Conservation (phyloP, 306 rosid species). For the Luffa acutangula region DNA sequence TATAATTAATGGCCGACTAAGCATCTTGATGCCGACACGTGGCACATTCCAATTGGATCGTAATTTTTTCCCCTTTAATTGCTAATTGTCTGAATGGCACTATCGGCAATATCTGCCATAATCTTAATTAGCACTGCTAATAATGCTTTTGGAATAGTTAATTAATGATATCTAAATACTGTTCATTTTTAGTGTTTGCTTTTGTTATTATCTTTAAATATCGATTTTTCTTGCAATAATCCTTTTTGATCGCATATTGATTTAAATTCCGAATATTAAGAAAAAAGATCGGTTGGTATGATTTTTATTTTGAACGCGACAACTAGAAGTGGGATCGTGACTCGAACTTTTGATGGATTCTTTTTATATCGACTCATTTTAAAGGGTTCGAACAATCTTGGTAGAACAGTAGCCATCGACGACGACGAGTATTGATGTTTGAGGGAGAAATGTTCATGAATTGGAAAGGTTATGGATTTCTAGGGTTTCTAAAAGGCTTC, state of each 20-base stretch:
- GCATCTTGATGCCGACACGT: not conserved
- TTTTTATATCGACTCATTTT: not conserved
- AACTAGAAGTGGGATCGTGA: not conserved
- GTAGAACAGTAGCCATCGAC: not conserved
- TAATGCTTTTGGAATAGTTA: constrained; percentile 1
- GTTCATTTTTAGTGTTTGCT: constrained; percentile 1
- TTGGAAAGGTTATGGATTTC: not conserved
- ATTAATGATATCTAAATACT: constrained; percentile 1
- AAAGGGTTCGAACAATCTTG: not conserved
- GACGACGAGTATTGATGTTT: not conserved
- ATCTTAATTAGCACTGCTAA: constrained; percentile 9
- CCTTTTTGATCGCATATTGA: not conserved
- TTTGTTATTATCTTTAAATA: not conserved
- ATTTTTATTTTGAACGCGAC: not conserved
- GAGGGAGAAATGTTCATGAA: not conserved
- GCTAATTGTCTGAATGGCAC: not conserved
- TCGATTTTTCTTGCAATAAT: not conserved
- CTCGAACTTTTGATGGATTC: not conserved
- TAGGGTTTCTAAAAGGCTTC: not conserved
- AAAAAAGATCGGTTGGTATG: not conserved
- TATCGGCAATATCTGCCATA: constrained; percentile 4
- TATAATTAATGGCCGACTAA: constrained; percentile 9
- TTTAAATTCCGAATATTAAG: not conserved
- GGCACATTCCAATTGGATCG: not conserved
- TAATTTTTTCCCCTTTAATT: not conserved